phyloP scores from a whole-genome alignment of 495 filamentous ascomycete genomes.

The Chaetomium cochliodes region DNA sequence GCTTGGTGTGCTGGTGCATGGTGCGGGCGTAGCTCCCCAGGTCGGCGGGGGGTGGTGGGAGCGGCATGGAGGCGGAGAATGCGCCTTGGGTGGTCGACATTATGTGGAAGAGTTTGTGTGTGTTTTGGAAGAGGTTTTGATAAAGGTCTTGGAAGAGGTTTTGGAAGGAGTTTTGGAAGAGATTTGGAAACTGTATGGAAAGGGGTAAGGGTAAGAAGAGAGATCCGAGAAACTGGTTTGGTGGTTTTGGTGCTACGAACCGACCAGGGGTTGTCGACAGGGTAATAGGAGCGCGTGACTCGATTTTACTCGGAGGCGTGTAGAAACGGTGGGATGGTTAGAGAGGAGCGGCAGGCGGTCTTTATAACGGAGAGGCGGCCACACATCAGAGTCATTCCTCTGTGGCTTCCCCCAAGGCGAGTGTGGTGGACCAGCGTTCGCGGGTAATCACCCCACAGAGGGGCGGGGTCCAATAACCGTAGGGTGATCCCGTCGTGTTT shows the following conservation, averaged over 20 bases:
- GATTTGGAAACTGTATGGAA: background rate
- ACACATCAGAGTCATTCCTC: background rate
- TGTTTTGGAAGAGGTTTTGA: background rate
- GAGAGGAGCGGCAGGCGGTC: constrained; percentile 17
- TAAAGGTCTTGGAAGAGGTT: background rate
- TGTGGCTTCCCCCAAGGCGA: constrained; percentile 24
- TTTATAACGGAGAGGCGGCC: constrained; percentile 29
- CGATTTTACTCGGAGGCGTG: background rate
- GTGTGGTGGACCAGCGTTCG: constrained; percentile 1
- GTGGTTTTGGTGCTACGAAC: constrained; percentile 10
- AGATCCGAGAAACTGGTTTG: background rate
- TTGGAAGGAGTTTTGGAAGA: background rate
- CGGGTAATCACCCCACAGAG: background rate
- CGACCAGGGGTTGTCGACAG: constrained; percentile 7
- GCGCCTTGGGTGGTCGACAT: constrained; percentile 39
- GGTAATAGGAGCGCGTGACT: constrained; percentile 22
- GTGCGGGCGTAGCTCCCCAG: constrained; percentile 46
- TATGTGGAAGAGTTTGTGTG: constrained; percentile 14
- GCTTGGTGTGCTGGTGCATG: constrained; percentile 54
- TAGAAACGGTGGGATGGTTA: constrained; percentile 16
- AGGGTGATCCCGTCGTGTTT: background rate
- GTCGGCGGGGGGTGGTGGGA: constrained; percentile 44
- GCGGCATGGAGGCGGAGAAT: constrained; percentile 35
- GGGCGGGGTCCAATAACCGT: constrained; percentile 1
- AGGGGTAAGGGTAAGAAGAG: background rate